These are phyloP conservation scores for Pichia sp. DNA, from an alignment of 1,139 yeast species.

Conservation along the genomic window DNA sequence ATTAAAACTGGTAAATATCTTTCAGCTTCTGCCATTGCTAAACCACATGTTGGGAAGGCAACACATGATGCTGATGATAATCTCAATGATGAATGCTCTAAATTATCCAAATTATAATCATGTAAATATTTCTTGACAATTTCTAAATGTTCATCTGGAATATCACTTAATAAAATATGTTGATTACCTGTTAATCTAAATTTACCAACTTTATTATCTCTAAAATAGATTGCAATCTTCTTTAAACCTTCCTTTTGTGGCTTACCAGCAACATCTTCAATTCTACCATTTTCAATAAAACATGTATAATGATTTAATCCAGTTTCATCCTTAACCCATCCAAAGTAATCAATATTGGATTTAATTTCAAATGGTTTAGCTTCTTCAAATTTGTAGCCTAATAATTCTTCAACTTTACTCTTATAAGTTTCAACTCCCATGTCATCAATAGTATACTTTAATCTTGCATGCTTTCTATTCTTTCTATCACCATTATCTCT, in stretches of 20 bases:
- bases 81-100: slow-evolving; percentile 68
- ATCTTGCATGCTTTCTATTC: slow-evolving; percentile 95
- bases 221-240: slow-evolving; percentile 66
- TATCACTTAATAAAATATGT: slow-evolving; percentile 72
- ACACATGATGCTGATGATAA: slow-evolving; percentile 95
- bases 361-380: slow-evolving; percentile 70
- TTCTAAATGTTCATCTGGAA: slow-evolving; percentile 62
- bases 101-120: slow-evolving; percentile 76
- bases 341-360: slow-evolving; percentile 85
- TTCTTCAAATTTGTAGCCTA: slow-evolving; percentile 69
- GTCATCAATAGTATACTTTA: slow-evolving; percentile 93
- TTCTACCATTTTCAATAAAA: slow-evolving; percentile 94
- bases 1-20: slow-evolving; percentile 84
- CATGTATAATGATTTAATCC: slow-evolving; percentile 88
- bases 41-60: slow-evolving; percentile 97
- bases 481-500: slow-evolving; percentile 93
- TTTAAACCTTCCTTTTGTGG: slow-evolving; percentile 87
- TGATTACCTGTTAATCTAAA: slow-evolving; percentile 96
- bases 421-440: slow-evolving; percentile 80
- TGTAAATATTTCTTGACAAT: slow-evolving; percentile 57
- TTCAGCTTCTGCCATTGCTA: slow-evolving; percentile 98
- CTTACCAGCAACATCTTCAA: slow-evolving; percentile 83
- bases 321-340: slow-evolving; percentile 88
- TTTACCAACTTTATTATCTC: slow-evolving; percentile 54
- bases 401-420: slow-evolving; percentile 70